Evolutionary conservation across 495 filamentous ascomycete genomes (phyloP), one percentile per base, ranked within the genome.

Genomic region (Penicillium samsonianum): DNA sequence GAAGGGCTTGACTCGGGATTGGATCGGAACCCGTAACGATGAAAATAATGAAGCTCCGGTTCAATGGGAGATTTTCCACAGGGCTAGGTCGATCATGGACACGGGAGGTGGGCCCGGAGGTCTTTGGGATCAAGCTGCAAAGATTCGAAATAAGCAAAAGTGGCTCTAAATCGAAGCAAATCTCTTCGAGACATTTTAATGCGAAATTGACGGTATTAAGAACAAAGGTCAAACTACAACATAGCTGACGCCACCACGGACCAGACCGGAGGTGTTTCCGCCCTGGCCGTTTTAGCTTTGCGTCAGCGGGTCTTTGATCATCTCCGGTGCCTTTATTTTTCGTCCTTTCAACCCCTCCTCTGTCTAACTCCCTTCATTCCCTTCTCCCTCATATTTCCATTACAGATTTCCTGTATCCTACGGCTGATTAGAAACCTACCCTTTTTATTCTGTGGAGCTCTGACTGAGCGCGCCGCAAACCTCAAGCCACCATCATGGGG

Each of bases 401-500:
- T 38, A 14, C 5, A 50, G 30, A 14, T 19, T 55, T 16, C 20
- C 35, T 12, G 4, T 14, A 9, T 16, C 35, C 35, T 40, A 33
- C 49, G 10, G 14, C 9, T 30, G 1, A 25, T 38, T n/a, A 7
- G 25, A 14, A 53, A 8, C 9, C 44, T 50, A 25, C 19, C 20
- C 46, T 59, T 49, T 26, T 35, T 50, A 53, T 45, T 47, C 54
- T 51, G 37, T 43, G 51, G 30, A 57, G 57, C 28, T 46, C 57
- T 53, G 67, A 56, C 40, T 50, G 53, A 67, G 67, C 73, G 70
- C 72, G 57, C 62, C 62, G 50, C 68, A 51, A 51, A 26, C 47
- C 25, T 22, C 48, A 40, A 38, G 19, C 43, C 14, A 50, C 43
- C n/a, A 46, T 37, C 31, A 97, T 98, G 95, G 91, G 80, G 53